Base-by-base conservation (phyloP, 2,329 filamentous ascomycete genomes). In the Colletotrichum higginsianum region DNA sequence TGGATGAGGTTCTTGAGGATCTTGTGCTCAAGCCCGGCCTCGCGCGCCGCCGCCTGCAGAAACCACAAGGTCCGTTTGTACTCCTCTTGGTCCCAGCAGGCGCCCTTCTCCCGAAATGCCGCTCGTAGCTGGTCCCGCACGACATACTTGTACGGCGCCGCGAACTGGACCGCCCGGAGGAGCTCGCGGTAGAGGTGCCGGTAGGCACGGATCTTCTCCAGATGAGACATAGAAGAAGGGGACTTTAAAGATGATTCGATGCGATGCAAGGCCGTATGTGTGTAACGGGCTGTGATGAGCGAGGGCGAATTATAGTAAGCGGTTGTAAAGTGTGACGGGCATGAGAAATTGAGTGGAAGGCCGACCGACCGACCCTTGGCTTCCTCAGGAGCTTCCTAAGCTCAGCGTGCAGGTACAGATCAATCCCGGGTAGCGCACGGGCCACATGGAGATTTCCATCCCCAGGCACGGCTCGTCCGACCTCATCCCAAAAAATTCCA, bases 111-210 rank as follows among this genome's bases (percentile, higher is more conserved):
- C 16, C 86, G 88, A 77, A 94, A 94, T 12, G 88, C 89, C 8
- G 78, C 76, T 55, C 91, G 86, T 30, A 93, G 80, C 77, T 88
- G 86, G 76, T 91, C 86, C 68, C 89, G 88, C 18, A 89, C 84
- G 4, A 88, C 83, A 80, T 85, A 92, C 65, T 93, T 90, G 40
- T 90, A 88, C 18, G 93, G 93, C 73, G 88, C 87, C 16, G 93
- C 89, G 83, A 90, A 93, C 74, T 92, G 90, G 26, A 96, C 89
- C 4, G 93, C 94, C 40, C 86, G 89, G n/a, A 95, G 86, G 21
- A 89, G 84, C 8, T 86, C 86, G 63, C 91, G 90, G 78, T 93
- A 92, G 44, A 96, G 85, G 69, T 88, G 85, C 72, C 94, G 89
- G 81, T 96, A 96, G 57, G 92, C 90, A 75, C 88, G 86, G 49